A percentile compares a stretch with the other conserved stretches of the same genome.
Conservation (phyloP, 2,329 filamentous ascomycete species). For the Aspergillus sp. region DNA sequence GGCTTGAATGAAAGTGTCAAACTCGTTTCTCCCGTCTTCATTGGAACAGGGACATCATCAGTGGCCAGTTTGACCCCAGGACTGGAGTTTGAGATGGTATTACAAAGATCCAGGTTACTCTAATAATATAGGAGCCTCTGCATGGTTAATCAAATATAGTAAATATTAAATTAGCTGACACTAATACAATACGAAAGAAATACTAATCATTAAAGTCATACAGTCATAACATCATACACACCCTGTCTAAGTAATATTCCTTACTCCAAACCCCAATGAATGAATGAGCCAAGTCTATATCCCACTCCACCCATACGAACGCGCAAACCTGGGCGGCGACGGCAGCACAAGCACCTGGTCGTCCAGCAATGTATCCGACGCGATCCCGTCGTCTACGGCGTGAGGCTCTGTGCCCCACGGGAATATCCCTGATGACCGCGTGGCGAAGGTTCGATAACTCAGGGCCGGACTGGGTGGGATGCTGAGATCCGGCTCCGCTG, state of each 20-base stretch:
- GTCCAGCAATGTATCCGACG: constrained; percentile 2
- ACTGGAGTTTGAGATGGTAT: too few species aligned
- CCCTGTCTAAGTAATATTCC: not conserved
- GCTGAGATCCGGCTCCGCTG: not conserved
- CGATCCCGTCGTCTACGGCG: not conserved
- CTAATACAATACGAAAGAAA: too few species aligned
- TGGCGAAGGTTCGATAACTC: constrained; percentile 1
- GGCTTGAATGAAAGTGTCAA: too few species aligned
- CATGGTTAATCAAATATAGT: too few species aligned
- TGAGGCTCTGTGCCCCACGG: constrained; percentile 4
- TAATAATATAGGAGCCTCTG: too few species aligned
- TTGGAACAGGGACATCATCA: too few species aligned
- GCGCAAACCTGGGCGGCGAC: constrained; percentile 4
- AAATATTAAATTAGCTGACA: too few species aligned
- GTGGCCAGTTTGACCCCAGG: too few species aligned
- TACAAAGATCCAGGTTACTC: too few species aligned
- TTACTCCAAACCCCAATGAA: too few species aligned
- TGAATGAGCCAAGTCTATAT: not conserved
- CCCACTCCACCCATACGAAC: not conserved
- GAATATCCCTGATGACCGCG: constrained; percentile 4
- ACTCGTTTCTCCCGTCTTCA: too few species aligned
- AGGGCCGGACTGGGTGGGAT: not conserved
- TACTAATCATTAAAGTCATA: not conserved
- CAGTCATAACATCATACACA: not conserved
- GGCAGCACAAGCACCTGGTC: constrained; percentile 8